Percentiles rank a stretch among this genome's conserved stretches.
These are phyloP conservation scores for Lantana camara DNA, from an alignment of 257 asterid genomes.

Conservation along the genomic window DNA sequence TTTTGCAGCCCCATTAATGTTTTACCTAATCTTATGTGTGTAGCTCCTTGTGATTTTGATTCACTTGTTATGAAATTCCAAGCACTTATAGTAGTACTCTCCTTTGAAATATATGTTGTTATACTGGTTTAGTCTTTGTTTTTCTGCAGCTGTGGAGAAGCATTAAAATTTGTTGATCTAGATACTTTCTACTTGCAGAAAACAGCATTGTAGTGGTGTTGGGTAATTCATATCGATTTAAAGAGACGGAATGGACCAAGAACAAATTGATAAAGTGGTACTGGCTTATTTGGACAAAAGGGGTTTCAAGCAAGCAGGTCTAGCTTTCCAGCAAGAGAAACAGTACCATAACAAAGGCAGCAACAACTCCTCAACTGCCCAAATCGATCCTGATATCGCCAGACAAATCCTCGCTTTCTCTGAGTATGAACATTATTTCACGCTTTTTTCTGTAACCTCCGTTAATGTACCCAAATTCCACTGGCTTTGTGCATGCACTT, in stretches of 20 bases:
- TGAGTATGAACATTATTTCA: conserved; percentile 46
- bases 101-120: no score
- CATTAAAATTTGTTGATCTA: no score
- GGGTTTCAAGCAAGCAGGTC: conserved; percentile 87
- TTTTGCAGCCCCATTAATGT: no score
- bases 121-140: no score
- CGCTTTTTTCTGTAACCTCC: background rate
- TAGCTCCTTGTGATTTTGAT: no score
- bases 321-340: conserved; percentile 81
- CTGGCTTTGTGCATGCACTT: background rate
- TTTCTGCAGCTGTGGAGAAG: no score
- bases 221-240: background rate
- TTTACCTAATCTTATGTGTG: no score
- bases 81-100: no score
- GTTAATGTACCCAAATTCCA: background rate
- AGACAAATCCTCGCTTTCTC: conserved; percentile 68
- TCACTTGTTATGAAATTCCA: no score
- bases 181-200: no score
- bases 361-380: conserved; percentile 51
- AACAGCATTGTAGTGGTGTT: no score
- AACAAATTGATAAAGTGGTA: conserved; percentile 79
- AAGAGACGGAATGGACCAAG: conserved; percentile 68
- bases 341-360: conserved; percentile 51
- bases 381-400: conserved; percentile 70
- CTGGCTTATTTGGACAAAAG: conserved; percentile 74